phyloP scores from a whole-genome alignment of 768 basidiomycete genomes.

The Hortiboletus flavorubellus region DNA sequence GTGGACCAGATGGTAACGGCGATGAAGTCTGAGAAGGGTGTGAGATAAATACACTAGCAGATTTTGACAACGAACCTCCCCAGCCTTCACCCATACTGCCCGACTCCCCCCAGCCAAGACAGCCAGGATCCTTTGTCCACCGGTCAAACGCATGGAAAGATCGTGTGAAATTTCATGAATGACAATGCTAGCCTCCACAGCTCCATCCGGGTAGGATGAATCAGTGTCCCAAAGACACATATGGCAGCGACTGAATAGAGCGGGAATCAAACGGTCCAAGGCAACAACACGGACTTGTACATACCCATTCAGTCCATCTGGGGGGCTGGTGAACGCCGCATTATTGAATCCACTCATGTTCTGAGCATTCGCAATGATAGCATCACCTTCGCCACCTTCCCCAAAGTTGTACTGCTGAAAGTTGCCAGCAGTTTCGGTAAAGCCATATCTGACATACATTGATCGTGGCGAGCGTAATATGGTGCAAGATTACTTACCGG shows the following conservation, averaged over 20 bases:
- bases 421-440: constrained; percentile 87
- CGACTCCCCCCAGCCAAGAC: constrained; percentile 91
- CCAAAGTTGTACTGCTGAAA: constrained; percentile 98
- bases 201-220: constrained; percentile 88
- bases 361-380: constrained; percentile 91
- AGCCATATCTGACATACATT: constrained; percentile 64
- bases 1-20: constrained; percentile 84
- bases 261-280: background rate
- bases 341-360: constrained; percentile 92
- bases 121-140: constrained; percentile 88
- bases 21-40: constrained; percentile 56
- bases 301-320: constrained; percentile 74
- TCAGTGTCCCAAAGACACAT: constrained; percentile 97
- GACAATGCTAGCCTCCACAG: constrained; percentile 93
- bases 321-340: constrained; percentile 85
- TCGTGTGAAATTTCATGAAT: constrained; percentile 90
- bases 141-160: constrained; percentile 88
- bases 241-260: constrained; percentile 57
- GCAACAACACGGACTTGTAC: background rate
- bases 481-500: constrained; percentile 35
- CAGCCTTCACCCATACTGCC: constrained; percentile 99
- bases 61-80: constrained; percentile 52
- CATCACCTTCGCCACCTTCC: constrained; percentile 83
- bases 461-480: background rate
- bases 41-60: background rate